A percentile compares a stretch with the other conserved stretches of the same genome.
These are phyloP conservation scores for Ogataea henricii DNA, from an alignment of 805 yeast genomes.

Conservation along the genomic window DNA sequence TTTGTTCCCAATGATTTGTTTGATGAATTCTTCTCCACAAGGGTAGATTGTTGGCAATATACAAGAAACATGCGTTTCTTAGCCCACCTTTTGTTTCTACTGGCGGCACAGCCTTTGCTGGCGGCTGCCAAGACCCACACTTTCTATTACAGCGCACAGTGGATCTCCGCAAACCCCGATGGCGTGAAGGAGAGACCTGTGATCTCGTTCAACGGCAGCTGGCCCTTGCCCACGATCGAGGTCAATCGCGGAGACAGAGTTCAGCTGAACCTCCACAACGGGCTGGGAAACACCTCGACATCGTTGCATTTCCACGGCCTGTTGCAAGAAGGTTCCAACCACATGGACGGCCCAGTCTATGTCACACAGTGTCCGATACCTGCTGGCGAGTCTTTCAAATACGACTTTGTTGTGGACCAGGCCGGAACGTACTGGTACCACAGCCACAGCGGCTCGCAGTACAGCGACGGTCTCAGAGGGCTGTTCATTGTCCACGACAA, in stretches of 20 bases:
- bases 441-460: slow-evolving; percentile 75
- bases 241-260: slow-evolving; percentile 66
- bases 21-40: not conserved
- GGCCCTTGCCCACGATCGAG: slow-evolving; percentile 75
- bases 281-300: slow-evolving; percentile 49
- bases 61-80: slow-evolving; percentile 5
- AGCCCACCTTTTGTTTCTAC: slow-evolving; percentile 2
- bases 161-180: slow-evolving; percentile 69
- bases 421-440: slow-evolving; percentile 86
- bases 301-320: slow-evolving; percentile 81
- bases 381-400: slow-evolving; percentile 64
- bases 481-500: slow-evolving; percentile 64
- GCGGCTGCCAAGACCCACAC: slow-evolving; percentile 47
- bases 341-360: slow-evolving; percentile 80
- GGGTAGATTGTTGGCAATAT: not conserved
- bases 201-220: slow-evolving; percentile 66
- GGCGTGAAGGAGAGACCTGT: slow-evolving; percentile 56
- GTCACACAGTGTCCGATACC: slow-evolving; percentile 81
- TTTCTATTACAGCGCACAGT: slow-evolving; percentile 57
- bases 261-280: slow-evolving; percentile 61
- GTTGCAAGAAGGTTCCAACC: slow-evolving; percentile 59
- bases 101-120: slow-evolving; percentile 7
- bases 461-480: slow-evolving; percentile 77
- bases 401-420: slow-evolving; percentile 73
- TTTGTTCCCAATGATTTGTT: not conserved